Conservation (phyloP, 2,329 filamentous ascomycete species). For the Rhinocladiella mackenziei region DNA sequence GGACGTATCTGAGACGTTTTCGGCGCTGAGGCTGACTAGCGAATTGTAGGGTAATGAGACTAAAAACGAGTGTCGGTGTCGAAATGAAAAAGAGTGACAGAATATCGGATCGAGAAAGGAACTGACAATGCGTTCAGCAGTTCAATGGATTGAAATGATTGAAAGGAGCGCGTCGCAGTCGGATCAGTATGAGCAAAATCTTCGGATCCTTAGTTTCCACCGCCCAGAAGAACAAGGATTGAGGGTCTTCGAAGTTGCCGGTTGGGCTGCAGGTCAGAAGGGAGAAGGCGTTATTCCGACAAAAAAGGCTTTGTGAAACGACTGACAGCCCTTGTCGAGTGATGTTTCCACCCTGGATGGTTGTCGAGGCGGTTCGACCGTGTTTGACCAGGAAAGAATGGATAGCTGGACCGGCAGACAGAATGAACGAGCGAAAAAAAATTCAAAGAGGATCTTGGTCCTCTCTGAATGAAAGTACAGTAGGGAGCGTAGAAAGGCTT, state of each 20-base stretch:
- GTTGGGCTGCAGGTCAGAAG: conserved; percentile 5
- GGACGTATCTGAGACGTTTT: conserved; percentile 14
- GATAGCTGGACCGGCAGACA: conserved; percentile 21
- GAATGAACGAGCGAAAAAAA: conserved; percentile 6
- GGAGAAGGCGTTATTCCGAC: conserved; percentile 3
- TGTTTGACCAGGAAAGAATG: conserved; percentile 6
- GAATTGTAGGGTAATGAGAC: conserved; percentile 1
- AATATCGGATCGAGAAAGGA: conserved; percentile 1
- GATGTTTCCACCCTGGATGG: conserved; percentile 2
- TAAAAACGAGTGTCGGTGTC: conserved; percentile 13
- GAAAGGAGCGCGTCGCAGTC: conserved; percentile 10
- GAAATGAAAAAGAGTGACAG: conserved; percentile 9
- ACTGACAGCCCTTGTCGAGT: not conserved
- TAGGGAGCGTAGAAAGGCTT: too few species aligned
- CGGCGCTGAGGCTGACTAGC: conserved; percentile 3
- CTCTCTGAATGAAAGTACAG: too few species aligned
- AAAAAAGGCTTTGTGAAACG: not conserved
- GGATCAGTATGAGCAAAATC: conserved; percentile 8
- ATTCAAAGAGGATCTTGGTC: conserved; percentile 3
- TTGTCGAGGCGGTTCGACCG: conserved; percentile 7
- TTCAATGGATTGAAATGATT: conserved; percentile 3
- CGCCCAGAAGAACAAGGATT: conserved; percentile 10
- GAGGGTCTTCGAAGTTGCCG: not conserved
- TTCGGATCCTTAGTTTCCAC: conserved; percentile 3
- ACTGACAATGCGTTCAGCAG: conserved; percentile 9